These are phyloP conservation scores for Paxillus involutus DNA, from an alignment of 768 basidiomycete genomes.

Conservation along the genomic window DNA sequence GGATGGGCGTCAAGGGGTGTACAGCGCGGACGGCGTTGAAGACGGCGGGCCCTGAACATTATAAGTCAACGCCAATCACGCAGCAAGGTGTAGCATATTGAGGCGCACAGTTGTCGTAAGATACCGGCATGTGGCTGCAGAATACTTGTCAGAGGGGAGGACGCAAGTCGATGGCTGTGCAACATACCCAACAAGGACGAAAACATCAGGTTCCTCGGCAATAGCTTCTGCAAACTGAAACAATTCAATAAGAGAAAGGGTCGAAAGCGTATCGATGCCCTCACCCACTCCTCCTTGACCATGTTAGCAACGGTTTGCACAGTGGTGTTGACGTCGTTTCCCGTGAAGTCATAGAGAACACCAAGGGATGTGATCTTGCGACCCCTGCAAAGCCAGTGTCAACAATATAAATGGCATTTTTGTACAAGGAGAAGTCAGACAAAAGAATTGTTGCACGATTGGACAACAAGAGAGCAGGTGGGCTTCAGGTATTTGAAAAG, in stretches of 20 bases:
- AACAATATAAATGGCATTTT: too few relatives aligned
- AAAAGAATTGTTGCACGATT: background rate
- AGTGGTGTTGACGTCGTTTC: constrained; percentile 68
- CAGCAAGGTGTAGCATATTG: background rate
- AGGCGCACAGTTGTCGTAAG: constrained; percentile 60
- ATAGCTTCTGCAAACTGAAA: constrained; percentile 76
- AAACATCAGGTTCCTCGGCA: constrained; percentile 77
- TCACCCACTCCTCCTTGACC: constrained; percentile 78
- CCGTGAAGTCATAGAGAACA: constrained; percentile 74
- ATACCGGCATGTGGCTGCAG: constrained; percentile 79
- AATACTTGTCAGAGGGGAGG: background rate
- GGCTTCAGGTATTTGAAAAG: background rate
- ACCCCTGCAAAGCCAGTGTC: constrained; percentile 41
- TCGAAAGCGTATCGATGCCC: constrained; percentile 6
- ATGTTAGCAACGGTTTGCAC: constrained; percentile 73
- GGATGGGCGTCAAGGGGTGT: constrained; percentile 74
- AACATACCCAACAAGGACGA: constrained; percentile 66
- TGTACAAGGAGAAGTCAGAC: too few relatives aligned
- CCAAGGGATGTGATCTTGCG: constrained; percentile 78
- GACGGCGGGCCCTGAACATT: constrained; percentile 60
- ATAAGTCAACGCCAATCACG: background rate
- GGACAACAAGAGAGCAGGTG: background rate
- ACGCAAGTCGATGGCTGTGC: background rate
- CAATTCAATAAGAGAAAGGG: background rate
- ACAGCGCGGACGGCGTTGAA: constrained; percentile 71